Percentiles rank a stretch among this genome's conserved stretches.
phyloP scores from a whole-genome alignment of 2,329 filamentous ascomycete genomes.

The Talaromyces sp. region DNA sequence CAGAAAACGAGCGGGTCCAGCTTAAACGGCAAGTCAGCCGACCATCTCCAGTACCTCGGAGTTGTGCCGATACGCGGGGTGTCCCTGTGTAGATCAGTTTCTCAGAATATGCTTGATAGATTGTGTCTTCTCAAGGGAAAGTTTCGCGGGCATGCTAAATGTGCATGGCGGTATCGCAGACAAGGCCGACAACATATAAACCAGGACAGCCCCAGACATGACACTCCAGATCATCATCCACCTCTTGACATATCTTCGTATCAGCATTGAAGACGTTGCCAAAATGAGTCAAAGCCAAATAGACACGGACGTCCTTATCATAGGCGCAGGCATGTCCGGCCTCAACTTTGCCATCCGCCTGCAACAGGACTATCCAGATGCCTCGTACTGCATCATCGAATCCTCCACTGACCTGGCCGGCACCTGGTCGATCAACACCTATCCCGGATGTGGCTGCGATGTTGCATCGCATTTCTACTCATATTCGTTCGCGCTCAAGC shows the following conservation, averaged over 20 bases:
- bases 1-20: not conserved
- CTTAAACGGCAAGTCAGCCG: not conserved
- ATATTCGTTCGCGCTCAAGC: conserved; percentile 38
- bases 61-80: not conserved
- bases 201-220: not conserved
- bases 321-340: conserved; percentile 47
- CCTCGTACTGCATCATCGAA: conserved; percentile 41
- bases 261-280: not conserved
- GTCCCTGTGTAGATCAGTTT: not conserved
- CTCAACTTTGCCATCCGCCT: conserved; percentile 44
- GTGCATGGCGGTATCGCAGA: not conserved
- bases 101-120: not conserved
- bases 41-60: not conserved
- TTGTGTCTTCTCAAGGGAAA: not conserved
- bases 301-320: conserved; percentile 41
- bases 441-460: conserved; percentile 36
- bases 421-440: conserved; percentile 31
- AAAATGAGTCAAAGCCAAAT: not conserved
- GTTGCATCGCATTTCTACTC: conserved; percentile 38
- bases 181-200: not conserved
- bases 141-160: not conserved
- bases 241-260: not conserved
- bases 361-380: conserved; percentile 32
- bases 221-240: not conserved
- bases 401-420: conserved; percentile 34